Base-by-base conservation (phyloP, 2,329 filamentous ascomycete genomes). In the Hypoxylon sp. region DNA sequence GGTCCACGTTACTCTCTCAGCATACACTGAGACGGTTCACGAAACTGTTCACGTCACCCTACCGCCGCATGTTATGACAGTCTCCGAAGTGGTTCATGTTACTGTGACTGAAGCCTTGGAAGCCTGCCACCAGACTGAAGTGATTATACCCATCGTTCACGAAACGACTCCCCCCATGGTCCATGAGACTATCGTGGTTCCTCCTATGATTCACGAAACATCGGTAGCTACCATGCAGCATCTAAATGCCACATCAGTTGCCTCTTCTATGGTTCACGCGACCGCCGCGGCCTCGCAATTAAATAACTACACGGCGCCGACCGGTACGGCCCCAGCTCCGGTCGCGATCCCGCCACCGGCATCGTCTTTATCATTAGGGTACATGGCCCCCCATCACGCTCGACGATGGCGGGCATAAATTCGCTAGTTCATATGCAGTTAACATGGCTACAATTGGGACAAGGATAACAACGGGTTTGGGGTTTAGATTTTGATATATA, bases 21-120 rank as follows among this genome's bases (percentile, higher is more conserved):
- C 52, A 5, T 33, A 59, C 11, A 46, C 35, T 1, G 17, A 54
- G 59, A 67, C 68, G 9, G 47, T 68, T 3, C 61, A 52, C 24
- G 65, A 68, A 47, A 65, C 61, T 0, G 65, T 68, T 6, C 65
- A 68, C 26, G 62, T 68, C 19, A 68, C 66, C 35, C 39, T 68
- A 2, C 66, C 66, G 5, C 61, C 66, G 4, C 66, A 68, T 39
- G 62, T 65, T 13, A 42, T 55, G 44, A 65, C 66, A 5, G 59
- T 67, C 1, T 59, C 65, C 3, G 63, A 69, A 44, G 54, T 66
- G 0, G 54, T 68, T 5, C 68, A 71, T 31, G 52, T 69, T 22
- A 71, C 69, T 3, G 54, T 70, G 5, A 68, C 68, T 14, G 65
- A 70, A 37, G 35, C 29, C 8, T 24, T 48, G 11, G 37, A 63